Base-by-base conservation (phyloP, 2,329 filamentous ascomycete genomes). In the Spiromastix sp. region DNA sequence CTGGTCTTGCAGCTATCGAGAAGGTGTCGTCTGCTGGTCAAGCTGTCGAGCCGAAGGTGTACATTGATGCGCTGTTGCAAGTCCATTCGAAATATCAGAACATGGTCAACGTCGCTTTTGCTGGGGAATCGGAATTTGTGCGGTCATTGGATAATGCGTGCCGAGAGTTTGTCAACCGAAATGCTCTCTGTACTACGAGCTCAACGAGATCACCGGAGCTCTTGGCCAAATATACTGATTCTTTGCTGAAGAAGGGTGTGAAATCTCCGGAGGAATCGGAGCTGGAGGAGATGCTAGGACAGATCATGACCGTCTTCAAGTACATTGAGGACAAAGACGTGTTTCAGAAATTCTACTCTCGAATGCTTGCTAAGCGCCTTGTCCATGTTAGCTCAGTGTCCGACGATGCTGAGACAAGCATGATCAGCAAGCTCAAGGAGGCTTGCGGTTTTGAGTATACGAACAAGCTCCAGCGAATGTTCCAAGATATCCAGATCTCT, bases 271-370 rank as follows among this genome's bases (percentile, higher is more conserved):
- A 96, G 55, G 91, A 98, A 55, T 81, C 84, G 20, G 89, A 98
- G 53, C 72, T 96, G 50, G 91, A 98, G 63, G 80, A 81, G 46
- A 81, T 85, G 20, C 68, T 96, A 19, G 78, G 77, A 13, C 85
- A 95, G 58, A 91, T 98, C 51, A 98, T 98, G 91, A 95, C 89
- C 2, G 85, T 98, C 37, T 98, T 98, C 75, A 96, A 96, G 67
- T 98, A 98, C 62, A 96, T 98, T 44, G 91, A 98, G 57, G 93
- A 98, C 64, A 98, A 98, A 70, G 91, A 98, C 54, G 93, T 98
- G 4, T 98, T 98, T 72, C 91, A 96, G 61, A 98, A 96, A 61
- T 98, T 95, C 64, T 98, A 98, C 64, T 93, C 89, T 2, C 83
- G 87, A 43, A 94, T 94, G 80, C 68, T 98, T 49, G 91, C 91